These are phyloP conservation scores for Exophiala xenobiotica DNA, from an alignment of 2,329 filamentous ascomycete species.

Conservation along the genomic window DNA sequence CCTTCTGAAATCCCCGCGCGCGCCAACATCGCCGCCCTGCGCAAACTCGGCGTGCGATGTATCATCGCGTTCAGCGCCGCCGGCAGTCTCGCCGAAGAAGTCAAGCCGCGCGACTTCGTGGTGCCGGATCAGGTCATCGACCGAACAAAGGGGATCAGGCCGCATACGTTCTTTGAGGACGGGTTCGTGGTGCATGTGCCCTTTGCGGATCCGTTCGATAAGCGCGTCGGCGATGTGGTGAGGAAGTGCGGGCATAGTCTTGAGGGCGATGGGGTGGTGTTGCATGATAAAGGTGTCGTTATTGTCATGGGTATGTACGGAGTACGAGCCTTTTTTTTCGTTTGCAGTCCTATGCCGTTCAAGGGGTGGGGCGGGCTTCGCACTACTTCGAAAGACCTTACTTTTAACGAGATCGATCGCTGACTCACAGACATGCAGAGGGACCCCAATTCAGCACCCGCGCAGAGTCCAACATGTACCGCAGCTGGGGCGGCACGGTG, in stretches of 20 bases:
- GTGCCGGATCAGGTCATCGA: constrained; percentile 96
- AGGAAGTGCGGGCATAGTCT: constrained; percentile 72
- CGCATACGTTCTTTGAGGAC: constrained; percentile 83
- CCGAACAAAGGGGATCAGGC: constrained; percentile 89
- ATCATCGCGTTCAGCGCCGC: constrained; percentile 96
- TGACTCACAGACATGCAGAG: constrained; percentile 58
- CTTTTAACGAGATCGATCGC: no score
- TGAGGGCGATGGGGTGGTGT: constrained; percentile 76
- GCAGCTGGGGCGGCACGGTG: constrained; percentile 85
- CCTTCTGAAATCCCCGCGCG: constrained; percentile 93
- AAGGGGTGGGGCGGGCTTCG: no score
- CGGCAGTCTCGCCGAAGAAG: constrained; percentile 85
- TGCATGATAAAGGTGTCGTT: constrained; percentile 81
- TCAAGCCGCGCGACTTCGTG: constrained; percentile 95
- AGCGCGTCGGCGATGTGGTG: constrained; percentile 71
- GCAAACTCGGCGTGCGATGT: constrained; percentile 81
- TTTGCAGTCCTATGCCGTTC: neutral
- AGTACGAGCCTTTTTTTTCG: neutral
- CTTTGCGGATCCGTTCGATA: constrained; percentile 94
- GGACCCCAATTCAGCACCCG: constrained; percentile 98
- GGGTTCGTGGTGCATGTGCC: constrained; percentile 92
- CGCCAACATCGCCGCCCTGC: constrained; percentile 97
- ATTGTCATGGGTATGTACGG: constrained; percentile 86
- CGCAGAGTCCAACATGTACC: constrained; percentile 93
- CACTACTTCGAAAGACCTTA: neutral